Percentiles rank a stretch among this genome's conserved stretches.
phyloP scores from a whole-genome alignment of 495 filamentous ascomycete species.

The Pseudoneurospora amorphoporcata region DNA sequence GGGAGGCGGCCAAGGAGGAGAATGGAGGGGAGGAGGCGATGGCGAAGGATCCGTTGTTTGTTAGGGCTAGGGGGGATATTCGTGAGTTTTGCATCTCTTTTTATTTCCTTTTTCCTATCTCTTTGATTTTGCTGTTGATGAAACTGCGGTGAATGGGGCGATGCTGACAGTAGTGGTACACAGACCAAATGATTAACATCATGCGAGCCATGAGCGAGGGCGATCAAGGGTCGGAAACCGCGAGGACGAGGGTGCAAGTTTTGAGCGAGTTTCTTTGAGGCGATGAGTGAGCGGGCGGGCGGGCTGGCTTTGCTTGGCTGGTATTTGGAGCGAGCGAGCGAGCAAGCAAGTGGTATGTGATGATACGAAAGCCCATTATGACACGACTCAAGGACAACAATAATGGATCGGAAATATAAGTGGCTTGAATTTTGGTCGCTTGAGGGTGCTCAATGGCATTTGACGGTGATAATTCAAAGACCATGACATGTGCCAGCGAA shows the following conservation, averaged over 20 bases:
- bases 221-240: slow-evolving; percentile 41
- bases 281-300: not conserved
- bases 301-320: not conserved
- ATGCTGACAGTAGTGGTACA: slow-evolving; percentile 1
- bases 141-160: too few relatives aligned
- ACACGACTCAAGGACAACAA: not conserved
- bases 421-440: too few relatives aligned
- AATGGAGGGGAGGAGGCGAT: slow-evolving; percentile 21
- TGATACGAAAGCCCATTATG: not conserved
- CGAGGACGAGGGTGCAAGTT: slow-evolving; percentile 44
- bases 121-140: not conserved
- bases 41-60: slow-evolving; percentile 41
- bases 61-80: slow-evolving; percentile 46
- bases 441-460: too few relatives aligned
- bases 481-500: too few relatives aligned
- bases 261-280: slow-evolving; percentile 36
- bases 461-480: too few relatives aligned
- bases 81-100: slow-evolving; percentile 23
- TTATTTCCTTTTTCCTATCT: not conserved
- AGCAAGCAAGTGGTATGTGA: not conserved
- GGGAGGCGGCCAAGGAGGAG: slow-evolving; percentile 12
- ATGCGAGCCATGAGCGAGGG: slow-evolving; percentile 43
- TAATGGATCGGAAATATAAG: too few relatives aligned
- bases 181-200: slow-evolving; percentile 49
- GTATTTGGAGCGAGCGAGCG: not conserved